These are phyloP conservation scores for Auriscalpium vulgare DNA, from an alignment of 768 basidiomycete species.

Conservation along the genomic window DNA sequence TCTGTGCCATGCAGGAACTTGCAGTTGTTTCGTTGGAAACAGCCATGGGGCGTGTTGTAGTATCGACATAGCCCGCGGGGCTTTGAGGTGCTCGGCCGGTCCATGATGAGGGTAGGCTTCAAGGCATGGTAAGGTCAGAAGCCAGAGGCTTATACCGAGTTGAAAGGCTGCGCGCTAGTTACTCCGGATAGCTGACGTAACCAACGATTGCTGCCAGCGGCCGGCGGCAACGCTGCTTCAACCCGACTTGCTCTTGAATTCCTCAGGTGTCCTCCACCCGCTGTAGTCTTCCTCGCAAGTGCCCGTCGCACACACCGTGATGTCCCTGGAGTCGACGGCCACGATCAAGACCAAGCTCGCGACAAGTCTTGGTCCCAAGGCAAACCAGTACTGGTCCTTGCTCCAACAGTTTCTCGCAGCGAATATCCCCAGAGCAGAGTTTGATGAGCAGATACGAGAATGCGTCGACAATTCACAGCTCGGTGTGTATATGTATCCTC, in stretches of 20 bases:
- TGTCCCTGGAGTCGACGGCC: slow-evolving; percentile 73
- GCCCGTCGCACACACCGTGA: slow-evolving; percentile 18
- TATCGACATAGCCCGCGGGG: slow-evolving; percentile 66
- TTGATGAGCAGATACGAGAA: slow-evolving; percentile 61
- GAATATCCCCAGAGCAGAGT: slow-evolving; percentile 62
- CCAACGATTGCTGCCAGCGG: not conserved
- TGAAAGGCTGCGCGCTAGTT: too few relatives aligned
- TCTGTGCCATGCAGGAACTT: slow-evolving; percentile 66
- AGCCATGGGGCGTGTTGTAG: slow-evolving; percentile 56
- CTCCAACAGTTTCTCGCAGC: slow-evolving; percentile 65
- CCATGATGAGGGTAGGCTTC: slow-evolving; percentile 10
- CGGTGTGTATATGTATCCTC: slow-evolving; percentile 18
- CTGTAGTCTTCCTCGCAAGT: not conserved
- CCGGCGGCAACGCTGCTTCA: not conserved
- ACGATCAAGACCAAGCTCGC: slow-evolving; percentile 64
- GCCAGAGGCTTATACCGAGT: not conserved
- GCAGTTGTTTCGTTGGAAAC: slow-evolving; percentile 60
- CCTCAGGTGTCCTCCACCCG: not conserved
- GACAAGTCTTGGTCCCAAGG: slow-evolving; percentile 52
- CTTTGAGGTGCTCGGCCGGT: slow-evolving; percentile 60
- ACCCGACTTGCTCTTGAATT: not conserved
- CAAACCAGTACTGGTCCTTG: slow-evolving; percentile 50
- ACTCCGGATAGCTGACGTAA: too few relatives aligned
- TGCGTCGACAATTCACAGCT: slow-evolving; percentile 53
- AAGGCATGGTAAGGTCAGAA: slow-evolving; percentile 4